Percentiles rank a stretch among this genome's conserved stretches.
These are phyloP conservation scores for Trypanosoma platydactyli DNA, from an alignment of 208 protist species.

Conservation along the genomic window DNA sequence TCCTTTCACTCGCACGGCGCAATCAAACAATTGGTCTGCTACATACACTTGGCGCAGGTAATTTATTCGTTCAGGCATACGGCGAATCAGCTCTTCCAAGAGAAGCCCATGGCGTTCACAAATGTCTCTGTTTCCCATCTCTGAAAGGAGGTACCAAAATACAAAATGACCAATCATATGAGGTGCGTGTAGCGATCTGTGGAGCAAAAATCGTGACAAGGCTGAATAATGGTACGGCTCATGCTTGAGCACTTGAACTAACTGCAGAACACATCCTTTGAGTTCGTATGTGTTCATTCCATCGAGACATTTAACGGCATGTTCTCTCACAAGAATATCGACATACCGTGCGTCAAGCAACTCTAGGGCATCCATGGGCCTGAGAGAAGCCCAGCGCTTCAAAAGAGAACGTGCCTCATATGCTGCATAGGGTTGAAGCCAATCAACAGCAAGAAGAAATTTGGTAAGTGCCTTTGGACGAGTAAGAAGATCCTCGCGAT, in stretches of 20 bases:
- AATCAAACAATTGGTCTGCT: slow-evolving; percentile 51
- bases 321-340: slow-evolving; percentile 64
- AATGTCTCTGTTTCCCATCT: slow-evolving; percentile 70
- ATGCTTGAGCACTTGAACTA: slow-evolving; percentile 87
- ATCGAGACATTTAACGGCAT: slow-evolving; percentile 63
- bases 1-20: slow-evolving; percentile 53
- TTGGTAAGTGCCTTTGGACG: slow-evolving; percentile 71
- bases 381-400: slow-evolving; percentile 42
- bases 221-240: slow-evolving; percentile 83
- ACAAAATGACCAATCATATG: slow-evolving; percentile 80
- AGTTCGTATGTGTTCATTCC: slow-evolving; percentile 73
- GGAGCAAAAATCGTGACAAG: slow-evolving; percentile 68
- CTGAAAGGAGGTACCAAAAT: slow-evolving; percentile 89
- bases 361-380: slow-evolving; percentile 75
- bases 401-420: slow-evolving; percentile 60
- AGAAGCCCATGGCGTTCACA: slow-evolving; percentile 81
- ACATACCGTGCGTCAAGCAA: slow-evolving; percentile 75
- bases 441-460: slow-evolving; percentile 72
- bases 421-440: slow-evolving; percentile 62
- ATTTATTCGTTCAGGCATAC: slow-evolving; percentile 48
- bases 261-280: slow-evolving; percentile 76
- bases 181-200: slow-evolving; percentile 62
- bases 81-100: slow-evolving; percentile 77
- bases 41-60: slow-evolving; percentile 69
- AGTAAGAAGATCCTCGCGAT: slow-evolving; percentile 48